These are phyloP conservation scores for Plasmodium coatneyi DNA, from an alignment of 169 alveolate genomes.

Conservation along the genomic window DNA sequence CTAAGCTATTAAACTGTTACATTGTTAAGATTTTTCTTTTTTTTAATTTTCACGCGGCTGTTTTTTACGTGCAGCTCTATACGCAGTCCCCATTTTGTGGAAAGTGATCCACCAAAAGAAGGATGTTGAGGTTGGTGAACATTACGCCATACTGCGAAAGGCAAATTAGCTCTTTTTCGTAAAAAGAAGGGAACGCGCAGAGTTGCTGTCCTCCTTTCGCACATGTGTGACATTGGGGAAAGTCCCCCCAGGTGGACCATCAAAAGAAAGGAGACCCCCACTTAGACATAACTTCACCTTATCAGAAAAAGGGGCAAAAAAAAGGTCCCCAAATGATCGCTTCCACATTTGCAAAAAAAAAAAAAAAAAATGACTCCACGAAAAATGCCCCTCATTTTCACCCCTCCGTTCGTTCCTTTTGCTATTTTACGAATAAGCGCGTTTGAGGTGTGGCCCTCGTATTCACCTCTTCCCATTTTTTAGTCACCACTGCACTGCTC, in stretches of 20 bases:
- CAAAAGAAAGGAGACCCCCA: neutral
- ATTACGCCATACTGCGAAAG: neutral
- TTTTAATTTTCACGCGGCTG: neutral
- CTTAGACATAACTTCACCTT: neutral
- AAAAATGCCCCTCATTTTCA: neutral
- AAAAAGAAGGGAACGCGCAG: neutral
- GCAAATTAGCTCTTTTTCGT: neutral
- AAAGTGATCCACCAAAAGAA: neutral
- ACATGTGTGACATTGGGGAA: neutral
- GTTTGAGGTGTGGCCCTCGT: neutral
- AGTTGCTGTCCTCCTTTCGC: neutral
- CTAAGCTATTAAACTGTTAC: neutral
- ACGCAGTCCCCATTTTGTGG: neutral
- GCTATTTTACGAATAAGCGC: neutral
- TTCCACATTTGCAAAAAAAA: neutral
- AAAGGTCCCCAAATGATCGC: neutral
- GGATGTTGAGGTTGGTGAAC: neutral
- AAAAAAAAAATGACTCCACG: neutral
- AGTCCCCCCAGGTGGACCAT: neutral
- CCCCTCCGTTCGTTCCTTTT: neutral
- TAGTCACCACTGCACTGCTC: neutral
- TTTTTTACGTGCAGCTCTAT: neutral
- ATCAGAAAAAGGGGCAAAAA: neutral
- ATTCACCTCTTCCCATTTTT: neutral
- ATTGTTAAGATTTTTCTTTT: neutral